These are phyloP conservation scores for Gynostemma pentaphyllum DNA, from an alignment of 306 rosid genomes.

Conservation along the genomic window DNA sequence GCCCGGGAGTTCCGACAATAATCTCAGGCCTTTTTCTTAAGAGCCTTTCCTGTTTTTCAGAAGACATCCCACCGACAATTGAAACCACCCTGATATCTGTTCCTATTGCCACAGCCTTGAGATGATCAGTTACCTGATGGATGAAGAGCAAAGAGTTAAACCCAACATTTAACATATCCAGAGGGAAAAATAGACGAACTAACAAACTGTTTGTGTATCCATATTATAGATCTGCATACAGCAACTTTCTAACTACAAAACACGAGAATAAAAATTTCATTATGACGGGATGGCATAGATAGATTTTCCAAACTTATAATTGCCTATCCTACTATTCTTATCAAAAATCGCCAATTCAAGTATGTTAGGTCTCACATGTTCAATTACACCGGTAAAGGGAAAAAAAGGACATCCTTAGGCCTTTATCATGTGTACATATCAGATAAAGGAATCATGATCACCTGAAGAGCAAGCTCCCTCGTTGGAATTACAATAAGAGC, in stretches of 20 bases:
- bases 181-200: background rate
- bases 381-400: too few relatives aligned
- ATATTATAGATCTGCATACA: background rate
- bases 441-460: constrained; percentile 6
- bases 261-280: background rate
- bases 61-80: constrained; percentile 90
- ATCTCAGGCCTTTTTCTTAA: constrained; percentile 71
- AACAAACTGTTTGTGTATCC: background rate
- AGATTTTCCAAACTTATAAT: background rate
- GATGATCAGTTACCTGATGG: constrained; percentile 77
- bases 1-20: constrained; percentile 93
- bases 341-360: background rate
- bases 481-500: constrained; percentile 91
- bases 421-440: constrained; percentile 1
- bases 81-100: constrained; percentile 60
- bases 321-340: background rate
- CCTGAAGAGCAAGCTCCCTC: constrained; percentile 95
- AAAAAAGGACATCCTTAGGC: background rate
- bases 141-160: background rate
- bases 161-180: constrained; percentile 10
- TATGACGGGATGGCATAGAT: background rate
- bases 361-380: background rate
- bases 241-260: background rate
- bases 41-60: constrained; percentile 86
- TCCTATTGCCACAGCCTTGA: constrained; percentile 50